Conservation (phyloP, 192 early-diverging fungal species). For the Coemansia sp. region DNA sequence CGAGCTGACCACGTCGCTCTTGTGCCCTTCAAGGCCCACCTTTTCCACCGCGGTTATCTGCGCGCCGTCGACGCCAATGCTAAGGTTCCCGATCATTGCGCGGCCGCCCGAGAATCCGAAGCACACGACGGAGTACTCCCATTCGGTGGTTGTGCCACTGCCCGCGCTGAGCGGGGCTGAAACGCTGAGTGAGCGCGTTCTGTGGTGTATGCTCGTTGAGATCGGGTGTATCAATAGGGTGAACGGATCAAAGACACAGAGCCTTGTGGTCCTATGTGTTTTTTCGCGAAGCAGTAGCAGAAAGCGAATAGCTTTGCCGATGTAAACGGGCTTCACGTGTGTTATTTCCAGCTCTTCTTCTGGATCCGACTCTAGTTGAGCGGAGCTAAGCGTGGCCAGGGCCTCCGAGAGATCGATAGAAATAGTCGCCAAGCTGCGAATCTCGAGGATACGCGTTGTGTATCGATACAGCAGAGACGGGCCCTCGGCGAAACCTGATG, state of each 20-base stretch:
- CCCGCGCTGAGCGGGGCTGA: conserved; percentile 34
- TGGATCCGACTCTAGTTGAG: conserved; percentile 26
- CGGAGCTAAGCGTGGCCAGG: conserved; percentile 33
- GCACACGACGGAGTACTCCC: conserved; percentile 42
- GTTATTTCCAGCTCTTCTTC: conserved; percentile 30
- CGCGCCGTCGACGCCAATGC: conserved; percentile 14
- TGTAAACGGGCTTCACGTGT: conserved; percentile 21
- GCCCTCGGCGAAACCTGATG: neutral
- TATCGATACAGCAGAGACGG: conserved; percentile 31
- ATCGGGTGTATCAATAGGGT: conserved; percentile 26
- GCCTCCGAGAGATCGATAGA: conserved; percentile 21
- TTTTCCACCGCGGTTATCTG: conserved; percentile 28
- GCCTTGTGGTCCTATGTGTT: conserved; percentile 5
- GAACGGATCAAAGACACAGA: conserved; percentile 40
- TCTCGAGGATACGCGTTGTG: conserved; percentile 32
- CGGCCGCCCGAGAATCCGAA: conserved; percentile 28
- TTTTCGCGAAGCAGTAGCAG: conserved; percentile 33
- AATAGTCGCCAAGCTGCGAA: conserved; percentile 18
- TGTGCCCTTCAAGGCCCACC: conserved; percentile 8
- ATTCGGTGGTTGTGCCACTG: conserved; percentile 32
- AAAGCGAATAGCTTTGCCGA: conserved; percentile 20
- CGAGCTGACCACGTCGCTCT: conserved; percentile 16
- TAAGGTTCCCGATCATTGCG: conserved; percentile 30
- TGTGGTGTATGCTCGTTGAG: conserved; percentile 21
- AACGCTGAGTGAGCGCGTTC: conserved; percentile 21